A percentile compares a stretch with the other conserved stretches of the same genome.
phyloP scores from a whole-genome alignment of 2,329 filamentous ascomycete species.

The Phialophora chinensis region DNA sequence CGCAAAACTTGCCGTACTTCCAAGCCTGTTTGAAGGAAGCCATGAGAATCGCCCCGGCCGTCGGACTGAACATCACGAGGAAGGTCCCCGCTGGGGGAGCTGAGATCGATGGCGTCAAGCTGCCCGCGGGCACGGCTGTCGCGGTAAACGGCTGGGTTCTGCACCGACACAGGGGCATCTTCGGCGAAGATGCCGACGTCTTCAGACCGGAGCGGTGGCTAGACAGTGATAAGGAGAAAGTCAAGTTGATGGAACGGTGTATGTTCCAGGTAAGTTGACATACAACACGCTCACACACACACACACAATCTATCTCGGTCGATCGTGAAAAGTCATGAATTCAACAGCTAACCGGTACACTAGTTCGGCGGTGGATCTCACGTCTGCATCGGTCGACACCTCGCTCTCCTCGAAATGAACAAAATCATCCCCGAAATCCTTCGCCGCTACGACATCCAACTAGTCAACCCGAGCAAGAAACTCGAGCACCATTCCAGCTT shows the following conservation, averaged over 20 bases:
- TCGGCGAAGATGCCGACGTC: conserved; percentile 47
- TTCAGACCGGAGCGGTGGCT: conserved; percentile 57
- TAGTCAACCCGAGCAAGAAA: conserved; percentile 57
- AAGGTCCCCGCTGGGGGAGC: conserved; percentile 37
- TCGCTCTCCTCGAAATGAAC: conserved; percentile 64
- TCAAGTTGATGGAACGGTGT: conserved; percentile 60
- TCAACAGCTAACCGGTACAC: background rate
- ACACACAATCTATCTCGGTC: too few relatives aligned
- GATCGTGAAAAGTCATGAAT: background rate
- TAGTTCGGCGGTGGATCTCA: conserved; percentile 61
- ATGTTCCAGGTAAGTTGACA: conserved; percentile 59
- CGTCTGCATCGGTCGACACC: conserved; percentile 62
- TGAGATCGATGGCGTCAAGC: conserved; percentile 34
- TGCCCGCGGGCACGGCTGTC: conserved; percentile 32
- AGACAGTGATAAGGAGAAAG: conserved; percentile 32
- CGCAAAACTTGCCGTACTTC: conserved; percentile 36
- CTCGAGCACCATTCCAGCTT: conserved; percentile 63
- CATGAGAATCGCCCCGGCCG: conserved; percentile 39
- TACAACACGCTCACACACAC: too few relatives aligned
- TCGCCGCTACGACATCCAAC: conserved; percentile 60
- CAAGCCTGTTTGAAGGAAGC: conserved; percentile 39
- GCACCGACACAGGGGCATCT: conserved; percentile 50
- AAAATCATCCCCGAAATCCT: conserved; percentile 63
- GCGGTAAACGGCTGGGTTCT: conserved; percentile 48
- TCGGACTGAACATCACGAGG: conserved; percentile 41